Evolutionary conservation across 768 basidiomycete species (phyloP).

Genomic region (Leccinum uliginosum): DNA sequence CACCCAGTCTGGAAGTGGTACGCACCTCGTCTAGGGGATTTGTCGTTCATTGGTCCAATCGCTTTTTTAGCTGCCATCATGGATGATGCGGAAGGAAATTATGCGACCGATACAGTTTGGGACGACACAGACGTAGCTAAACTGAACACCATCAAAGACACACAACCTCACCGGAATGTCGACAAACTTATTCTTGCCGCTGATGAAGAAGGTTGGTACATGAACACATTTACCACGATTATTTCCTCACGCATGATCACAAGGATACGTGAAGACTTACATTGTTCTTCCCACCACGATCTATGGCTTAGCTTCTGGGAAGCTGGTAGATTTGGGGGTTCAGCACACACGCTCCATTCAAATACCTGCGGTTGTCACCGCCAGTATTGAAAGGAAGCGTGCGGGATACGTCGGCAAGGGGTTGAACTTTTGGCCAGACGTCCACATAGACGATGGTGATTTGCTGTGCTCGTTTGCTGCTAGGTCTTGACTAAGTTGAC

Average conservation of each 20-base stretch:
- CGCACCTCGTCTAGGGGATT: neutral
- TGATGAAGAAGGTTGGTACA: constrained; percentile 40
- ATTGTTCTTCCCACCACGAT: constrained; percentile 55
- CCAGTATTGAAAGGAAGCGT: constrained; percentile 44
- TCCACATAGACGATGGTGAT: constrained; percentile 47
- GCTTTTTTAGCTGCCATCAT: constrained; percentile 34
- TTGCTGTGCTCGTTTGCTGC: neutral
- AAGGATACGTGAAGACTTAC: constrained; percentile 29
- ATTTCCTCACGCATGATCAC: neutral
- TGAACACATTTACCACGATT: too few relatives aligned
- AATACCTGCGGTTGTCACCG: constrained; percentile 46
- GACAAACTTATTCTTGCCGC: constrained; percentile 45
- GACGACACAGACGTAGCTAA: constrained; percentile 45
- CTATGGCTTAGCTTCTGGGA: constrained; percentile 50
- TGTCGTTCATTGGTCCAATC: neutral
- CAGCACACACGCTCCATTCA: constrained; percentile 54
- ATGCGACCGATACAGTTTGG: constrained; percentile 37
- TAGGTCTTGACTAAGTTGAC: neutral
- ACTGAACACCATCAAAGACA: constrained; percentile 42
- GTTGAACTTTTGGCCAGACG: constrained; percentile 57
- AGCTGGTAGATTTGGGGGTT: constrained; percentile 39
- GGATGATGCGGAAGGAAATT: constrained; percentile 43
- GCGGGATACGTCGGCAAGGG: constrained; percentile 59
- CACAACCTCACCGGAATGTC: constrained; percentile 46
- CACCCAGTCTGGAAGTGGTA: constrained; percentile 49